Conservation (phyloP, 208 protist species). For the Naegleria gruberi region DNA sequence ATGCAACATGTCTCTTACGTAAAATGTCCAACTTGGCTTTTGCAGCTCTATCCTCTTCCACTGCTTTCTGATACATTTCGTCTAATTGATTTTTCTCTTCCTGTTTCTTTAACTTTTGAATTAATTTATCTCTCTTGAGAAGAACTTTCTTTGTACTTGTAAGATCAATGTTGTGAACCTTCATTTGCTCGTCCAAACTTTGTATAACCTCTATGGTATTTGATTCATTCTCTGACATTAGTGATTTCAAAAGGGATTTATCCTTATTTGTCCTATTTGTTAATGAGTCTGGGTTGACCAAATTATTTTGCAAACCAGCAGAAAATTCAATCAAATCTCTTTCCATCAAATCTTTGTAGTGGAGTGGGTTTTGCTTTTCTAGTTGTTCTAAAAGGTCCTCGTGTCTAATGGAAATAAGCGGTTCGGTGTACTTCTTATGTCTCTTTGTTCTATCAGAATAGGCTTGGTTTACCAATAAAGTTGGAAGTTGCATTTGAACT, state of each 20-base stretch:
- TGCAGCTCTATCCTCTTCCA: not conserved
- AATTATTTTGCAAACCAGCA: not conserved
- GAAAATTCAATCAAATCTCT: not conserved
- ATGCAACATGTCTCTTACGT: not conserved
- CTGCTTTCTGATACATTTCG: not conserved
- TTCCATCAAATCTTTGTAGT: not conserved
- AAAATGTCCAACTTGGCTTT: not conserved
- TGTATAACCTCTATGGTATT: not conserved
- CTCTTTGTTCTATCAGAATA: not conserved
- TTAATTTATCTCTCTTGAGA: not conserved
- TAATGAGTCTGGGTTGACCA: not conserved
- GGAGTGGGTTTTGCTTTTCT: not conserved
- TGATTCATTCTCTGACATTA: not conserved
- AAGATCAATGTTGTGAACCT: not conserved
- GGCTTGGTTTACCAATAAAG: not conserved
- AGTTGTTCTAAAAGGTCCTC: conserved; percentile 12
- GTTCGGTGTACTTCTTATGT: conserved; percentile 16
- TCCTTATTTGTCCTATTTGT: not conserved
- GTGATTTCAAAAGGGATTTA: not conserved
- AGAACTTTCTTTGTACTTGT: not conserved
- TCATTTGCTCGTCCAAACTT: not conserved
- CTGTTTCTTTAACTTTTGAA: not conserved
- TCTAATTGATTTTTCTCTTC: not conserved
- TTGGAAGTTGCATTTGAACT: not conserved
- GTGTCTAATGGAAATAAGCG: not conserved